These are phyloP conservation scores for Eucalyptus pumila DNA, from an alignment of 345 rosid genomes.

Conservation along the genomic window DNA sequence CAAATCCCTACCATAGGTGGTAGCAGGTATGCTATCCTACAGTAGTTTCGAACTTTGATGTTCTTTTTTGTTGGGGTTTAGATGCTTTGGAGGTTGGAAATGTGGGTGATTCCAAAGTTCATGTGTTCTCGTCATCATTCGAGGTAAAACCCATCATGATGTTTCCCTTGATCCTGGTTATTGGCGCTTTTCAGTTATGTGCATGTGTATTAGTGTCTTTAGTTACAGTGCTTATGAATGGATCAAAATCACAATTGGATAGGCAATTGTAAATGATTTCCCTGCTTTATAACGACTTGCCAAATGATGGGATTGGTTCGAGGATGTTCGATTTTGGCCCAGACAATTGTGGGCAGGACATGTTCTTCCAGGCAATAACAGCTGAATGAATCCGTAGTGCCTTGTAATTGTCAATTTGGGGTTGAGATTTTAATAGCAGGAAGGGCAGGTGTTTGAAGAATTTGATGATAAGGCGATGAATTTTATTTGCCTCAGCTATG, in stretches of 20 bases:
- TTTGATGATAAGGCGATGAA: background rate
- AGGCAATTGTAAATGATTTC: background rate
- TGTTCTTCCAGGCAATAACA: background rate
- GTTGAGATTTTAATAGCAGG: background rate
- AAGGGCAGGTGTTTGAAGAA: background rate
- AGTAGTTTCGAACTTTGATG: background rate
- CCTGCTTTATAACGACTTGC: background rate
- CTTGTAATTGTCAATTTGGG: background rate
- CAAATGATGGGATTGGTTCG: background rate
- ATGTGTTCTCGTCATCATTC: conserved; percentile 44
- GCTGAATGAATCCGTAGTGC: background rate
- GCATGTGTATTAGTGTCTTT: background rate
- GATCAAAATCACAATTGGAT: background rate
- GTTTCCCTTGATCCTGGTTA: background rate
- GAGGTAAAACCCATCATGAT: conserved; percentile 23
- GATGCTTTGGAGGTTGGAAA: conserved; percentile 16
- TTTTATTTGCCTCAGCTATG: background rate
- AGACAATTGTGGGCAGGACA: background rate
- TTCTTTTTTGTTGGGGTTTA: background rate
- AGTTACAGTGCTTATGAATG: background rate
- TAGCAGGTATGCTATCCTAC: too few relatives aligned
- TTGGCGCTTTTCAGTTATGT: background rate
- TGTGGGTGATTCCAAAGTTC: conserved; percentile 29
- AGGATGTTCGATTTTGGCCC: background rate
- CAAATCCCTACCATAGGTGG: too few relatives aligned